Percentiles rank a stretch among this genome's conserved stretches.
phyloP scores from a whole-genome alignment of 441 rosid species.

The Eutrema salsugineum region DNA sequence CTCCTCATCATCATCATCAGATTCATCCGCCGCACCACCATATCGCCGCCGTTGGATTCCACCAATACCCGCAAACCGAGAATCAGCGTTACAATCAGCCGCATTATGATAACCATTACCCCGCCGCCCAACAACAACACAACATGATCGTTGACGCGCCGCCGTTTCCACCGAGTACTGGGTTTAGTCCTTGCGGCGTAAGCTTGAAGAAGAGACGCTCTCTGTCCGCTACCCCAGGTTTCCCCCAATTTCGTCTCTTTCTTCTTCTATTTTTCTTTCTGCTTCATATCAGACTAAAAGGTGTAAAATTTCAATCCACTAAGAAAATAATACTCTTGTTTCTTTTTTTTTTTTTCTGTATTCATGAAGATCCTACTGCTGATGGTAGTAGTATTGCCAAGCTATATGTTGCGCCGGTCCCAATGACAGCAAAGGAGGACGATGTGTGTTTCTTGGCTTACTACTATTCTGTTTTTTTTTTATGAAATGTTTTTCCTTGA shows the following conservation, averaged over 20 bases:
- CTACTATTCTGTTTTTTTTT: background rate
- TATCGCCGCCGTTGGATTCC: slow-evolving; percentile 15
- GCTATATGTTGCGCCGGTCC: slow-evolving; percentile 66
- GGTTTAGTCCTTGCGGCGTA: slow-evolving; percentile 33
- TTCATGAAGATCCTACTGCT: slow-evolving; percentile 43
- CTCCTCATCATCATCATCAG: slow-evolving; percentile 24
- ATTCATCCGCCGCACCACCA: slow-evolving; percentile 30
- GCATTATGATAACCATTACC: slow-evolving; percentile 25
- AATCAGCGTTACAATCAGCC: slow-evolving; percentile 28
- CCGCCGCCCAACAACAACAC: slow-evolving; percentile 23
- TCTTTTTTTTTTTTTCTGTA: background rate
- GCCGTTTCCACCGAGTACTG: slow-evolving; percentile 20
- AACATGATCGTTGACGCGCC: slow-evolving; percentile 29
- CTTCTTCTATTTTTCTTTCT: background rate
- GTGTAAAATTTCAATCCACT: background rate
- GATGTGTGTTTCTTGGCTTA: slow-evolving; percentile 45
- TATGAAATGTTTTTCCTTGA: background rate
- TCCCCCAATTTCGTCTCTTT: background rate
- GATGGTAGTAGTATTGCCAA: slow-evolving; percentile 53
- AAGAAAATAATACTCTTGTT: background rate
- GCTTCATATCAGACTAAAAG: background rate
- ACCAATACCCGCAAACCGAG: slow-evolving; percentile 28
- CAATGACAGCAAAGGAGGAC: slow-evolving; percentile 52
- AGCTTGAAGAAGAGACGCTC: slow-evolving; percentile 52
- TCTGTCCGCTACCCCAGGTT: slow-evolving; percentile 37